These are phyloP conservation scores for Tylopilus balloui DNA, from an alignment of 768 basidiomycete species.

Conservation along the genomic window DNA sequence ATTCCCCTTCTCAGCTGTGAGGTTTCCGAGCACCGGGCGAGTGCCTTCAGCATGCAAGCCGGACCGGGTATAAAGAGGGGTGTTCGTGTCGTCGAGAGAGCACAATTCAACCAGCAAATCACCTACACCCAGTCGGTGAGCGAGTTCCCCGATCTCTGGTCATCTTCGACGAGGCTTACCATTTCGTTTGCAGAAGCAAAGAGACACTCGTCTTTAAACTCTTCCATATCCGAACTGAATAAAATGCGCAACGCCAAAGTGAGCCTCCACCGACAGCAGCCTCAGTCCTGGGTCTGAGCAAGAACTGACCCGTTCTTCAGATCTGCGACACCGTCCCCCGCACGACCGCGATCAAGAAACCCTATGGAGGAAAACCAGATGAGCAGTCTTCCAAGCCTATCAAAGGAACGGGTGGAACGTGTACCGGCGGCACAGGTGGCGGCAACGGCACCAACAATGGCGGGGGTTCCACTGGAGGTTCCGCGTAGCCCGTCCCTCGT, in stretches of 20 bases:
- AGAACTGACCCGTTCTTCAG: constrained; percentile 9
- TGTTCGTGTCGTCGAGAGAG: not conserved
- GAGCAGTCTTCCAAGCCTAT: not conserved
- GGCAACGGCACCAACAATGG: not conserved
- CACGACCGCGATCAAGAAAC: constrained; percentile 10
- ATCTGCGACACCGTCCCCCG: not conserved
- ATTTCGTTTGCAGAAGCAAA: constrained; percentile 4
- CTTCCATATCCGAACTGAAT: not conserved
- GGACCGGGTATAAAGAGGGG: constrained; percentile 19
- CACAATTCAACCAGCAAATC: not conserved
- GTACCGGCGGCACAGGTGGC: not conserved
- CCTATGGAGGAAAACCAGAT: constrained; percentile 3
- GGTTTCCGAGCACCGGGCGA: not conserved
- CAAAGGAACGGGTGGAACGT: not conserved
- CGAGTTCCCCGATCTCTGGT: not conserved
- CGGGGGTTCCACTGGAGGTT: not conserved
- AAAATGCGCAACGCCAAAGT: constrained; percentile 15
- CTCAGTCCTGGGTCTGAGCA: not conserved
- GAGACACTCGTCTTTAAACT: not conserved
- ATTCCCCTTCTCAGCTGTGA: not conserved
- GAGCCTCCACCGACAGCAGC: not conserved
- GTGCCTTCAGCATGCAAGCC: not conserved
- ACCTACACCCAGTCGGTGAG: constrained; percentile 12
- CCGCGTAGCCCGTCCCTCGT: no score
- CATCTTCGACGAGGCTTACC: not conserved